Conservation (phyloP, 2,329 filamentous ascomycete genomes). For the Pseudofabraea citricarpa region DNA sequence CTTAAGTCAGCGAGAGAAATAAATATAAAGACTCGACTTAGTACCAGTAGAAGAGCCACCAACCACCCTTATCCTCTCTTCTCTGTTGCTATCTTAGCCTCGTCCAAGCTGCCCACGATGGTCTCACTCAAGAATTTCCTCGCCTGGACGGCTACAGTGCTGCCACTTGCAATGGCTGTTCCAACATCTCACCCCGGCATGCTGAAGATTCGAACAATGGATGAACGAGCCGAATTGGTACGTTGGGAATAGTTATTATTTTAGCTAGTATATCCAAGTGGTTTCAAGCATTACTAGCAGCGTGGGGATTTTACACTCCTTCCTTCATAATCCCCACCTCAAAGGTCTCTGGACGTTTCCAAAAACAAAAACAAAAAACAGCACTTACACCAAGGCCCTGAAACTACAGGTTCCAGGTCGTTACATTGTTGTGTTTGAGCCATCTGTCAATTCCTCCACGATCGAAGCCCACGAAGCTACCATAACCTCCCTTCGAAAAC, state of each 20-base stretch:
- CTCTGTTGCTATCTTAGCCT: background rate
- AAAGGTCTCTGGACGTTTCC: no score
- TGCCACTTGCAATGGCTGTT: conserved; percentile 1
- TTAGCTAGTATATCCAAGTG: no score
- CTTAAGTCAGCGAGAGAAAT: background rate
- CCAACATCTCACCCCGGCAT: conserved; percentile 35
- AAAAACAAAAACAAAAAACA: no score
- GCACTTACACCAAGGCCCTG: no score
- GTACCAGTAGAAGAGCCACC: background rate
- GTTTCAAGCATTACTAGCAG: no score
- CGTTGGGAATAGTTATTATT: no score
- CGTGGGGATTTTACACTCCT: no score
- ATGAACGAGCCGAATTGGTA: conserved; percentile 31
- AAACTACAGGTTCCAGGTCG: background rate
- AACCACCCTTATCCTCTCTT: background rate
- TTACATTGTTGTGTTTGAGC: conserved; percentile 60
- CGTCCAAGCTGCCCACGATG: background rate
- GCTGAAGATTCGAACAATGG: conserved; percentile 39
- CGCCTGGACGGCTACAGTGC: conserved; percentile 2
- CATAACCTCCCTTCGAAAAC: conserved; percentile 46
- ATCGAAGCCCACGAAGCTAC: conserved; percentile 44
- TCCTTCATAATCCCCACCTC: no score
- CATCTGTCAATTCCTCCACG: conserved; percentile 39
- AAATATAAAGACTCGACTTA: background rate
- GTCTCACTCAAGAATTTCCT: background rate